These are phyloP conservation scores for Chrysosphaeria jannelii DNA, from an alignment of 2,329 filamentous ascomycete species.

Conservation along the genomic window DNA sequence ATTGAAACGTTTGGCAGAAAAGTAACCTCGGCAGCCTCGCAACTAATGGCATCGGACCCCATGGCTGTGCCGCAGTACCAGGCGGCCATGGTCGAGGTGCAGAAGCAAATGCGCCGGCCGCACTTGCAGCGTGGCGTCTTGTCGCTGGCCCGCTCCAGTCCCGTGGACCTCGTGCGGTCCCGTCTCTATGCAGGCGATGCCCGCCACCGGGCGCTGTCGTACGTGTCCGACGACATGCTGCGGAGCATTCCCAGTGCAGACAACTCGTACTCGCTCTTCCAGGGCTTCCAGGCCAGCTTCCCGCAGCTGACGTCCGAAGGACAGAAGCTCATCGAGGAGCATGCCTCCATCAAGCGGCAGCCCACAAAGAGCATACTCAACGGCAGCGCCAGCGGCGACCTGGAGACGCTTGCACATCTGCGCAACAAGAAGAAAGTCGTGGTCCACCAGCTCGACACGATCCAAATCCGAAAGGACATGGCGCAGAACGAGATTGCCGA, in stretches of 20 bases:
- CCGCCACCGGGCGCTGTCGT: conserved; percentile 69
- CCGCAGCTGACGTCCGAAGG: conserved; percentile 39
- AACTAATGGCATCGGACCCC: conserved; percentile 45
- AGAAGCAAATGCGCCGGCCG: conserved; percentile 64
- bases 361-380: no score
- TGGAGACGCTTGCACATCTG: conserved; percentile 12
- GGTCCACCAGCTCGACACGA: conserved; percentile 68
- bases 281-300: conserved; percentile 79
- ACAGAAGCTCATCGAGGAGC: conserved; percentile 26
- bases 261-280: conserved; percentile 75
- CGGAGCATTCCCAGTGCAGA: conserved; percentile 64
- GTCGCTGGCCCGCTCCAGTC: conserved; percentile 51
- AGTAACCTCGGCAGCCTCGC: conserved; percentile 74
- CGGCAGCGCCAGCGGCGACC: background rate
- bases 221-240: conserved; percentile 70
- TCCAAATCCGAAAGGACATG: conserved; percentile 88
- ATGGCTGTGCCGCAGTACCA: conserved; percentile 40
- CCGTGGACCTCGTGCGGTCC: conserved; percentile 78
- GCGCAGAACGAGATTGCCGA: conserved; percentile 85
- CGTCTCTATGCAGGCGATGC: conserved; percentile 79
- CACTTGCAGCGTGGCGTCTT: conserved; percentile 71
- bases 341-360: no score
- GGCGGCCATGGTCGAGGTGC: conserved; percentile 62
- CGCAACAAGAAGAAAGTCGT: conserved; percentile 54
- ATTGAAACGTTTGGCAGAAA: conserved; percentile 84